Conservation (phyloP, 2,329 filamentous ascomycete species). For the Rhynchosporium graminicola region DNA sequence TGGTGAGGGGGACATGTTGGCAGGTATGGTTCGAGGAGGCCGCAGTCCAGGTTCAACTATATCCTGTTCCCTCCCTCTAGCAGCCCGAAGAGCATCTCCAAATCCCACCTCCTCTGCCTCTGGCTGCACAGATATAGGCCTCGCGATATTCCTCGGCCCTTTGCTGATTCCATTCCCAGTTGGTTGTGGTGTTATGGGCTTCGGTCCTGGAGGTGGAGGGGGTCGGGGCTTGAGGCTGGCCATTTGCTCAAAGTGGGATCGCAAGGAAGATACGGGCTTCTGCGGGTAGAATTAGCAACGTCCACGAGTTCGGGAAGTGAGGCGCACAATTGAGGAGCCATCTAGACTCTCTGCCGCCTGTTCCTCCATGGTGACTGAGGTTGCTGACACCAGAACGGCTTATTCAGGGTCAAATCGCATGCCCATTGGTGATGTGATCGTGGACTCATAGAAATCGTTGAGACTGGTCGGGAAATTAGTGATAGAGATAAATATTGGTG, state of each 20-base stretch:
- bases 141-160: slow-evolving; percentile 26
- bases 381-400: slow-evolving; percentile 23
- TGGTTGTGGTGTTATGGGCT: slow-evolving; percentile 36
- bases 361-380: slow-evolving; percentile 45
- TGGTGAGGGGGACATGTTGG: slow-evolving; percentile 36
- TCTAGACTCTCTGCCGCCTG: slow-evolving; percentile 62
- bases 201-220: slow-evolving; percentile 36
- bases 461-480: not conserved
- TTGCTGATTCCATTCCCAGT: slow-evolving; percentile 23
- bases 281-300: slow-evolving; percentile 40
- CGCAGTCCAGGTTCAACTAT: slow-evolving; percentile 30
- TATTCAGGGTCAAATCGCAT: slow-evolving; percentile 20
- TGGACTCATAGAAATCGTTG: slow-evolving; percentile 24
- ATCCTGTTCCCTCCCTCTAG: slow-evolving; percentile 35
- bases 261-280: slow-evolving; percentile 81
- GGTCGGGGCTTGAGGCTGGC: slow-evolving; percentile 50
- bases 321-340: slow-evolving; percentile 71
- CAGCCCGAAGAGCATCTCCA: slow-evolving; percentile 26
- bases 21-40: slow-evolving; percentile 31
- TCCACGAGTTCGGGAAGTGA: not conserved
- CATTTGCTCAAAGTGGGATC: slow-evolving; percentile 81
- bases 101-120: slow-evolving; percentile 24
- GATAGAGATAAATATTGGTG: not conserved
- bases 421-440: slow-evolving; percentile 30
- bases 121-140: slow-evolving; percentile 22